A percentile compares a stretch with the other conserved stretches of the same genome.
Conservation (phyloP, 2,329 filamentous ascomycete species). For the Lachnellula arida region DNA sequence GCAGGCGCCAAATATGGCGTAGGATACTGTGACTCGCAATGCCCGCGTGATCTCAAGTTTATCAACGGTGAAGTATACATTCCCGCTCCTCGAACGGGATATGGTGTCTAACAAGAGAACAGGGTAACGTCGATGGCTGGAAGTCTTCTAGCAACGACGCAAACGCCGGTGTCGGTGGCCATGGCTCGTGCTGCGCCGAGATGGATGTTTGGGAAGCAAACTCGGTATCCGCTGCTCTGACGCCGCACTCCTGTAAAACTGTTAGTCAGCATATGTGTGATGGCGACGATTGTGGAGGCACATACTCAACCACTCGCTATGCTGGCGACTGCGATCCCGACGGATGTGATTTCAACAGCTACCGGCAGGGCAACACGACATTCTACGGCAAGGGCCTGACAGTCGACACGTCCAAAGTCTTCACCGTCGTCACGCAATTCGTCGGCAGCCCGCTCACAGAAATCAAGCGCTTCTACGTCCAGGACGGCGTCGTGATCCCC, state of each 20-base stretch:
- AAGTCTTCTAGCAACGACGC: constrained; percentile 41
- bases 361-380: constrained; percentile 49
- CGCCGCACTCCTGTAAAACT: constrained; percentile 52
- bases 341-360: constrained; percentile 59
- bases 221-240: constrained; percentile 51
- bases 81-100: not conserved
- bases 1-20: constrained; percentile 57
- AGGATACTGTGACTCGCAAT: constrained; percentile 61
- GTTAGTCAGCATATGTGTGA: constrained; percentile 37
- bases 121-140: constrained; percentile 52
- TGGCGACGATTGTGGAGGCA: constrained; percentile 35
- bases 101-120: constrained; percentile 3
- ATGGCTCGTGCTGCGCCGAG: constrained; percentile 62
- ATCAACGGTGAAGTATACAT: constrained; percentile 45
- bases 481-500: constrained; percentile 47
- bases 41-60: constrained; percentile 48
- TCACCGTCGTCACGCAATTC: constrained; percentile 58
- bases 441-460: constrained; percentile 47
- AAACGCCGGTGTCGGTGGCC: constrained; percentile 48
- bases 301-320: constrained; percentile 45
- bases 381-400: constrained; percentile 53
- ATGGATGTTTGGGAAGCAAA: constrained; percentile 67
- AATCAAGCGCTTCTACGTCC: constrained; percentile 35
- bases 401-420: constrained; percentile 47
- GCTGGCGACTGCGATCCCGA: constrained; percentile 53